Evolutionary conservation across 2,329 filamentous ascomycete species (phyloP), one percentile per base, ranked within the genome.

Genomic region (Claviceps capensis): DNA sequence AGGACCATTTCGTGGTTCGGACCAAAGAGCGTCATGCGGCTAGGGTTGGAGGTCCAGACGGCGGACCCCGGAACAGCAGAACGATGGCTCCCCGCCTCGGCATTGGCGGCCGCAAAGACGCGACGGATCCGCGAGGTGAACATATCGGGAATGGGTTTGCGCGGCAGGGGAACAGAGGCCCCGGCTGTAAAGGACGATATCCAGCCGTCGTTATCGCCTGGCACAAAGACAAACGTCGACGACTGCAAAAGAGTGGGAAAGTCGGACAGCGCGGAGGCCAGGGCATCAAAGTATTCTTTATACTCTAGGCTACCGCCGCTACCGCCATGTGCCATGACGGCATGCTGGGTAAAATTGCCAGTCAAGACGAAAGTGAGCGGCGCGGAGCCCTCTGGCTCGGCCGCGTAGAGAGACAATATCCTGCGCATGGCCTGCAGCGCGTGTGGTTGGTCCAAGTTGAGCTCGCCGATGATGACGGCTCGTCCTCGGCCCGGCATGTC

Each of bases 121-220:
- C 91, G 78, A 58, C 86, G 83, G 44, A 98, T 78, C 16, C 93
- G 78, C 36, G 83, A 91, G 0, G 91, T 97, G 68, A 98, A 98
- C 59, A 96, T 72, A 6, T 91, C 86, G 1, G 93, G 93, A 2
- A 98, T 78, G 0, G 77, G 69, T 57, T 84, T 83, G 9, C 84
- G 71, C 0, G 88, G 88, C 11, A 91, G 63, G 0, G 83, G 79
- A 0, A 79, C 78, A 0, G 85, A 81, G 1, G 86, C 83, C 4
- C 88, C 88, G 2, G 82, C 83, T 1, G 81, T 81, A 64, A 95
- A 95, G 2, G 89, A 79, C 0, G 88, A 95, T 5, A 85, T 81
- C 93, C 93, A 98, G n/a, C 88, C 90, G 65, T 98, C 93, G 64
- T 96, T 95, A 68, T 97, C 91, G 34, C 93, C 93, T 0, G 93